Evolutionary conservation across 1,139 yeast species (phyloP).

Genomic region (Diutina siamensis): DNA sequence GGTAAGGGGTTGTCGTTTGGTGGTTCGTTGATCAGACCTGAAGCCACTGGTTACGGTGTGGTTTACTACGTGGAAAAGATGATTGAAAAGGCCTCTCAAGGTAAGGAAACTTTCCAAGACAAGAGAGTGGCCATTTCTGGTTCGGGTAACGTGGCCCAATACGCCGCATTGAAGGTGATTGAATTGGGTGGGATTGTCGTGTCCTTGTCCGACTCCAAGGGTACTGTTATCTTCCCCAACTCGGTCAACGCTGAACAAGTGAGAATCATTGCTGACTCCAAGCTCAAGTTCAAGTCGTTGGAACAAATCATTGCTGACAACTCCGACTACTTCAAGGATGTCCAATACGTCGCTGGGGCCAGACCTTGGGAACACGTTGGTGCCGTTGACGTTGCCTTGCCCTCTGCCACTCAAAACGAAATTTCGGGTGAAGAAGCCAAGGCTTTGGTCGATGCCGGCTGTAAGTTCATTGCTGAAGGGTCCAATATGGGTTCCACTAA

Average conservation of each 20-base stretch:
- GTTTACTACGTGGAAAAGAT: conserved; percentile 96
- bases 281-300: conserved; percentile 70
- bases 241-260: conserved; percentile 84
- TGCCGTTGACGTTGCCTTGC: conserved; percentile 89
- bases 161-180: conserved; percentile 93
- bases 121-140: conserved; percentile 96
- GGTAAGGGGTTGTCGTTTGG: conserved; percentile 99
- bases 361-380: conserved; percentile 96
- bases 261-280: conserved; percentile 66
- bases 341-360: conserved; percentile 81
- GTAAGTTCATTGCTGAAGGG: conserved; percentile 94
- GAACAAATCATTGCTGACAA: conserved; percentile 45
- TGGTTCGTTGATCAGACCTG: conserved; percentile 97
- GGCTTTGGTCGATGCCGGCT: conserved; percentile 85
- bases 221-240: conserved; percentile 61
- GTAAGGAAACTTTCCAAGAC: conserved; percentile 81
- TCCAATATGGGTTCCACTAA: conserved; percentile 98
- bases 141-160: conserved; percentile 98
- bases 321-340: conserved; percentile 45
- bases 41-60: conserved; percentile 97
- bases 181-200: conserved; percentile 95
- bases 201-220: conserved; percentile 90
- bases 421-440: conserved; percentile 94
- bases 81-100: conserved; percentile 87
- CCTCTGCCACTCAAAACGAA: conserved; percentile 98